Percentiles rank a stretch among this genome's conserved stretches.
These are phyloP conservation scores for Umbelopsis isabellina DNA, from an alignment of 192 early-diverging fungal genomes.

Conservation along the genomic window DNA sequence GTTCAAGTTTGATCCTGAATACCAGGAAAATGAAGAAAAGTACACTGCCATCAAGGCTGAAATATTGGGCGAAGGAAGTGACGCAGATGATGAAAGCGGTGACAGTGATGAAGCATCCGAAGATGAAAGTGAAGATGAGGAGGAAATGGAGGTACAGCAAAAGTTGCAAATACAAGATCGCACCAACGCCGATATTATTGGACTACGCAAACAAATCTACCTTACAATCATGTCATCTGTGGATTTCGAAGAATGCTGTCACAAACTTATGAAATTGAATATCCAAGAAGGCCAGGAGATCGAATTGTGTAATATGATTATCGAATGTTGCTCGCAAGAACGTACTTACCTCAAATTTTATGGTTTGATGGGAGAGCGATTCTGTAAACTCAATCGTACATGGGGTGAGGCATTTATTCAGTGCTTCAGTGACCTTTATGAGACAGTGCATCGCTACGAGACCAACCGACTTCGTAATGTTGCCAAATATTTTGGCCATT, in stretches of 20 bases:
- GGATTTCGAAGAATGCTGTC: constrained; percentile 94
- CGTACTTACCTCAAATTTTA: constrained; percentile 93
- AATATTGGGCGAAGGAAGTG: constrained; percentile 81
- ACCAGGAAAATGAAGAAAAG: constrained; percentile 79
- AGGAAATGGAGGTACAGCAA: constrained; percentile 45
- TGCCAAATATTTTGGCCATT: constrained; percentile 89
- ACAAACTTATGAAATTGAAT: constrained; percentile 90
- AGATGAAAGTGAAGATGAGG: constrained; percentile 48
- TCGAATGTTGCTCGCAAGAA: constrained; percentile 96
- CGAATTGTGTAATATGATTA: constrained; percentile 95
- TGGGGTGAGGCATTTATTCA: constrained; percentile 83
- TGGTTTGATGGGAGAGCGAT: constrained; percentile 91
- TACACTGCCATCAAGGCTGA: constrained; percentile 81
- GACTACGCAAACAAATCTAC: constrained; percentile 91
- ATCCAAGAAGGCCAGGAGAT: constrained; percentile 86
- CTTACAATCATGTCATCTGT: constrained; percentile 94
- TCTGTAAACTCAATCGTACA: constrained; percentile 77
- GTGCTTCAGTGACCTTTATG: constrained; percentile 82
- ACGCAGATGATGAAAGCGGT: constrained; percentile 57
- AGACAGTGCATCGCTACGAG: constrained; percentile 92
- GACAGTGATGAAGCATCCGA: constrained; percentile 48
- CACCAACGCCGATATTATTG: constrained; percentile 88
- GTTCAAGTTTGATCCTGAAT: constrained; percentile 83
- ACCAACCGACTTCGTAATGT: constrained; percentile 93
- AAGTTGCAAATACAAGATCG: constrained; percentile 80